A percentile compares a stretch with the other conserved stretches of the same genome.
Conservation (phyloP, 805 yeast genomes). For the Yarrowia osloensis region DNA sequence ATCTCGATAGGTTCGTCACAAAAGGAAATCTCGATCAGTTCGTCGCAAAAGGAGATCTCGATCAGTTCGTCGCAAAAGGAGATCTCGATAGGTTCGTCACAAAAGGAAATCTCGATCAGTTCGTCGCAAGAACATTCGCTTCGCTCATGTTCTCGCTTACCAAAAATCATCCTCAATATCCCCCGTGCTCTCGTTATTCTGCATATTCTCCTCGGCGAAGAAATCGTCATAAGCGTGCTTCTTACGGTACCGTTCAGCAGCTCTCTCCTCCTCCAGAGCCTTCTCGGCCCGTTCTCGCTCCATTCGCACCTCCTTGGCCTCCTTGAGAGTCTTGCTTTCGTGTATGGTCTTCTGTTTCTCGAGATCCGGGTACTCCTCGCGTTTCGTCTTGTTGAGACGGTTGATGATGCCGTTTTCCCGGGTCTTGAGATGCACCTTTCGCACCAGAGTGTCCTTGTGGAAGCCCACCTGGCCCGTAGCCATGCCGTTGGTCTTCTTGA, state of each 20-base stretch:
- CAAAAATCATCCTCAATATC: conserved; percentile 48
- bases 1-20: too few relatives aligned
- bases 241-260: conserved; percentile 38
- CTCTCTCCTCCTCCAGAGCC: conserved; percentile 42
- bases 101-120: too few relatives aligned
- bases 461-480: conserved; percentile 79
- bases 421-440: conserved; percentile 54
- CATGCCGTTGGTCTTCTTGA: conserved; percentile 69
- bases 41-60: too few relatives aligned
- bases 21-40: too few relatives aligned
- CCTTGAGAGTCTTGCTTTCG: conserved; percentile 42
- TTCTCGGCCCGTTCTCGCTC: conserved; percentile 46
- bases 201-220: conserved; percentile 50
- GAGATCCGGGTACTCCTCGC: conserved; percentile 56
- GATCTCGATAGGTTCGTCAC: too few relatives aligned
- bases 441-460: conserved; percentile 57
- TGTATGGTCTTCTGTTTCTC: conserved; percentile 47
- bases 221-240: conserved; percentile 52
- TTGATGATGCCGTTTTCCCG: conserved; percentile 63
- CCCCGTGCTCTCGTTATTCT: conserved; percentile 49
- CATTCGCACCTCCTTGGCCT: conserved; percentile 40
- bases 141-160: background rate
- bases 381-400: conserved; percentile 63
- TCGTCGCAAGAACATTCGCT: too few relatives aligned
- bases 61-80: too few relatives aligned